phyloP scores from a whole-genome alignment of 371 early-diverging fungal species.

The Actinomortierella ambigua region DNA sequence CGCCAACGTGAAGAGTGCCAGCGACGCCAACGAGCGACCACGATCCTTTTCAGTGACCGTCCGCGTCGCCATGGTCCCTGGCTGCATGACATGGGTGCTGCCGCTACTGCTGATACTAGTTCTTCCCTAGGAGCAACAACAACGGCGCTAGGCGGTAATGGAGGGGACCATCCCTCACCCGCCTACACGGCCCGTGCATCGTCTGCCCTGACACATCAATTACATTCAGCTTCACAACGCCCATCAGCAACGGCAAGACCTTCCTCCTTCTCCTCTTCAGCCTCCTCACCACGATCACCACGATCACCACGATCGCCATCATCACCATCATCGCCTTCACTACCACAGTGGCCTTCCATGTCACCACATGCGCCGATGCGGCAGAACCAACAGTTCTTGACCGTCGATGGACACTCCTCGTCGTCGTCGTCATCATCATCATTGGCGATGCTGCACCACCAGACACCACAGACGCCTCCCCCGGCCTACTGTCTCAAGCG shows the following conservation, averaged over 20 bases:
- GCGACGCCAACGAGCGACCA: neutral
- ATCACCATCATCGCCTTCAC: too few species aligned
- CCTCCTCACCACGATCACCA: neutral
- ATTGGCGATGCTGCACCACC: too few species aligned
- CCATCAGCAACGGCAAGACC: constrained; percentile 8
- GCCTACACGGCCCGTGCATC: constrained; percentile 3
- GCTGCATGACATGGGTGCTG: neutral
- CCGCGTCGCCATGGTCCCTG: neutral
- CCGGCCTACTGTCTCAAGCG: constrained; percentile 26
- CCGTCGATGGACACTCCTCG: too few species aligned
- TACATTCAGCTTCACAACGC: neutral
- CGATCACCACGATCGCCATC: too few species aligned
- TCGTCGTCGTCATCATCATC: too few species aligned
- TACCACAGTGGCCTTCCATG: too few species aligned
- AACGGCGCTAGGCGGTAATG: constrained; percentile 8
- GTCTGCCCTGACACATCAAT: neutral
- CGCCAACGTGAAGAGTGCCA: constrained; percentile 10
- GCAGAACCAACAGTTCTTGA: too few species aligned
- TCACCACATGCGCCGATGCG: too few species aligned
- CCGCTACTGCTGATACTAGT: neutral
- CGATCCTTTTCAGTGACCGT: constrained; percentile 2
- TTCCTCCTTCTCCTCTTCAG: constrained; percentile 2
- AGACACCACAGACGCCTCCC: constrained; percentile 18
- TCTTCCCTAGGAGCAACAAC: constrained; percentile 23
- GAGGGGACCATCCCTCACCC: constrained; percentile 5